phyloP scores from a whole-genome alignment of 169 alveolate genomes.

The Plasmodium yoelii region DNA sequence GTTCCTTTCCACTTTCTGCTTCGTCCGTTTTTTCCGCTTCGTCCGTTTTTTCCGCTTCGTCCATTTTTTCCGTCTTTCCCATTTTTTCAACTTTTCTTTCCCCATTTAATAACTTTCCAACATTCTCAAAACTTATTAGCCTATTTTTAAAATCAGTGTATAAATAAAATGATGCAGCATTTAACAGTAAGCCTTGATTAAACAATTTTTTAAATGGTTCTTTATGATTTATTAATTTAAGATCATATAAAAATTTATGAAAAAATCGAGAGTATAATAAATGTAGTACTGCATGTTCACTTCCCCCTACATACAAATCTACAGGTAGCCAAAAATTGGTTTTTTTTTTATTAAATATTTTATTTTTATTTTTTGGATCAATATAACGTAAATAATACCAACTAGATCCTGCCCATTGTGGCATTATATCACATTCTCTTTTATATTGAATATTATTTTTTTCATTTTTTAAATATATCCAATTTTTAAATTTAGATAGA shows the following conservation, averaged over 20 bases:
- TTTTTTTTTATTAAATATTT: slow-evolving; percentile 72
- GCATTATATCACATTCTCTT: slow-evolving; percentile 92
- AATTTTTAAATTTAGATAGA: slow-evolving; percentile 54
- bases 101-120: background rate
- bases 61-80: too few species aligned
- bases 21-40: too few species aligned
- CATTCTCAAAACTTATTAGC: slow-evolving; percentile 14
- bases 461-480: slow-evolving; percentile 76
- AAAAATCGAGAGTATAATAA: slow-evolving; percentile 93
- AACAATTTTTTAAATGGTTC: slow-evolving; percentile 92
- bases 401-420: slow-evolving; percentile 95
- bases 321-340: slow-evolving; percentile 93
- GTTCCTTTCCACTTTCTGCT: too few species aligned
- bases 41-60: too few species aligned
- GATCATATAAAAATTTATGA: slow-evolving; percentile 90
- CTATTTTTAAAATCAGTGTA: slow-evolving; percentile 50
- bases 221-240: slow-evolving; percentile 79
- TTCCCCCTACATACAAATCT: slow-evolving; percentile 94
- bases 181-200: slow-evolving; percentile 91
- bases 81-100: background rate
- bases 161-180: slow-evolving; percentile 74
- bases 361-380: slow-evolving; percentile 85
- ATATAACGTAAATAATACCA: slow-evolving; percentile 93
- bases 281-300: slow-evolving; percentile 95
- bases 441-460: slow-evolving; percentile 26